phyloP scores from a whole-genome alignment of 2,329 filamentous ascomycete genomes.

The Cladosporium colombiae region DNA sequence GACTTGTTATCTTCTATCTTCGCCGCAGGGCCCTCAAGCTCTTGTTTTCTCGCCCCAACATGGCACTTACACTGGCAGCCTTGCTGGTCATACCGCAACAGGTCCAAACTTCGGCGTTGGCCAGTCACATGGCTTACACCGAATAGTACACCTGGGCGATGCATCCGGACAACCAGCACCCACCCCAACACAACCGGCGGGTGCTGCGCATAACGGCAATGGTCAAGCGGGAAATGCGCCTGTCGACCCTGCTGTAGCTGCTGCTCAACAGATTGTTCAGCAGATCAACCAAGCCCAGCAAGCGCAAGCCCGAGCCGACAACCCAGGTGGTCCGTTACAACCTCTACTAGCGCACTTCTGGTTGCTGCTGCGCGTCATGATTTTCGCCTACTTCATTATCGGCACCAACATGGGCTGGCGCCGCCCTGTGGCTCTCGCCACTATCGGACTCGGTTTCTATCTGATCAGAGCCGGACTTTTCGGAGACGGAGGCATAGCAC shows the following conservation, averaged over 20 bases:
- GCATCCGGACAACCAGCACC: slow-evolving; percentile 23
- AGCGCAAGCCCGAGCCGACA: slow-evolving; percentile 19
- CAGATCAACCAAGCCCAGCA: slow-evolving; percentile 25
- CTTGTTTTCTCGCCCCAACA: slow-evolving; percentile 44
- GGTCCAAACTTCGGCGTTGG: neutral
- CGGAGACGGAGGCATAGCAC: slow-evolving; percentile 40
- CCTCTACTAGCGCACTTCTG: slow-evolving; percentile 50
- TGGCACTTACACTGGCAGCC: slow-evolving; percentile 32
- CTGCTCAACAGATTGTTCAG: slow-evolving; percentile 17
- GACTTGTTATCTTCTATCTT: slow-evolving; percentile 46
- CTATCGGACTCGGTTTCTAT: slow-evolving; percentile 45
- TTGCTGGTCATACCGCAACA: neutral
- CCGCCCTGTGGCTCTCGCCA: slow-evolving; percentile 44
- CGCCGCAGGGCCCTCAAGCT: slow-evolving; percentile 48
- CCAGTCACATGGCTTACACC: neutral
- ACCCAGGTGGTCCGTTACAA: slow-evolving; percentile 28
- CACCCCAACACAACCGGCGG: slow-evolving; percentile 19
- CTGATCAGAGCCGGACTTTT: slow-evolving; percentile 45
- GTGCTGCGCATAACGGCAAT: slow-evolving; percentile 8
- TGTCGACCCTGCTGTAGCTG: slow-evolving; percentile 19
- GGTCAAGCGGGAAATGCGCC: slow-evolving; percentile 22
- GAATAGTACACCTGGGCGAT: neutral
- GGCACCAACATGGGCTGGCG: slow-evolving; percentile 47
- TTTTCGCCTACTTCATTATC: slow-evolving; percentile 61
- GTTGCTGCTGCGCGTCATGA: slow-evolving; percentile 59